Evolutionary conservation across 306 rosid species (phyloP).

Genomic region (Acacia crassicarpa): DNA sequence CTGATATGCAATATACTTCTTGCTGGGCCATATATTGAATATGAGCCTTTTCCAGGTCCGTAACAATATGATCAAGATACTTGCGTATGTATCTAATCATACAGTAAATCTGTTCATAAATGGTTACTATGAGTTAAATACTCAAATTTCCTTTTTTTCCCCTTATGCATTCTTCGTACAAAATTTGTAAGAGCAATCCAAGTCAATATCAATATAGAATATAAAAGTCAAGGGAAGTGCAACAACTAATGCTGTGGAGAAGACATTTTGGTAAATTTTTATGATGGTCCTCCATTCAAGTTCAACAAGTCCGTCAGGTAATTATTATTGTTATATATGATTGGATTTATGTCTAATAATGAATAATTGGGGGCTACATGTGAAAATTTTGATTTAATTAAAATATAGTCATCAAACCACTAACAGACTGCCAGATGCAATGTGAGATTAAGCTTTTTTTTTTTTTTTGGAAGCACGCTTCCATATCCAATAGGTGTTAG

Average conservation of each 20-base stretch:
- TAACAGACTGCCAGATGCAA: no score
- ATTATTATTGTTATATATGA: no score
- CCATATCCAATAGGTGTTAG: background rate
- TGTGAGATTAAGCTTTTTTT: no score
- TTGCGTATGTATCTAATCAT: background rate
- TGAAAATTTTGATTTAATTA: slow-evolving; percentile 10
- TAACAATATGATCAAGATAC: background rate
- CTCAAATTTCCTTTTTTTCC: background rate
- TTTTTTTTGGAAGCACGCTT: background rate
- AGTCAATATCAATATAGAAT: background rate
- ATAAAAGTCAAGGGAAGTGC: background rate
- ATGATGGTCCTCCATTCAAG: slow-evolving; percentile 92
- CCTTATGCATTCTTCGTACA: no score
- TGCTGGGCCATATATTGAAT: no score
- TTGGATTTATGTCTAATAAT: no score
- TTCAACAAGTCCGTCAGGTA: slow-evolving; percentile 63
- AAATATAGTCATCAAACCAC: no score
- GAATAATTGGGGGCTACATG: slow-evolving; percentile 17
- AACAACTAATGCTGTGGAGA: slow-evolving; percentile 55
- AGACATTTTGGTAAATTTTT: slow-evolving; percentile 86
- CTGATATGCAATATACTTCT: no score
- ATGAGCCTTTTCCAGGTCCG: no score
- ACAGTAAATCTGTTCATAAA: background rate
- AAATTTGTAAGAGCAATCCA: background rate
- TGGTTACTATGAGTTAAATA: background rate